Evolutionary conservation across 2,329 filamentous ascomycete genomes (phyloP), one percentile per base, ranked within the genome.

Genomic region (Teratosphaeria destructans): DNA sequence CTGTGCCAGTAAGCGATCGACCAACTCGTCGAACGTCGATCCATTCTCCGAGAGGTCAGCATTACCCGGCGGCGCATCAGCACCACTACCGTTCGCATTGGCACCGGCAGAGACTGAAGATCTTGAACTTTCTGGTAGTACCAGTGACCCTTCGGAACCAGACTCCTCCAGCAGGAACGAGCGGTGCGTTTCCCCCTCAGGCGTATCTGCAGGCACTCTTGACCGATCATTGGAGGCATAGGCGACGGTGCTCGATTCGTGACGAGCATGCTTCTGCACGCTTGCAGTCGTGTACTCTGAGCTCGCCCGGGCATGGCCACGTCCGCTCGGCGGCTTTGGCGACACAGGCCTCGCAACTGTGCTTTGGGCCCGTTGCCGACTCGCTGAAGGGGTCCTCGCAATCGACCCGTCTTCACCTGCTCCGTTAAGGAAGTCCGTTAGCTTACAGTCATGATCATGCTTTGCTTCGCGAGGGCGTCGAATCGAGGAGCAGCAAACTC

Each of bases 1-100:
- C 62, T 89, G 83, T 0, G 86, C 82, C 27, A 97, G 80, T 49
- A 99, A 81, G n/a, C 91, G 87, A 73, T 96, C 90, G 23, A 97
- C 90, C 4, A 81, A 72, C 60, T 79, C 76, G 56, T 80, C 77
- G 57, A 80, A 80, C 0, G 76, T 77, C 61, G 83, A 81, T 23
- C 82, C 78, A 59, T 75, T 81, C 57, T 90, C 86, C 47, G 75
- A 73, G 1, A 76, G 16, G 8, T 49, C 16, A 49, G 5, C n/a
- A 19, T 19, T n/a, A 19, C 43, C 43, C 6, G 16, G 19, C 6
- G 16, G 3, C 19, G 19, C n/a, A 49, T 49, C 16, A 3, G 43
- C 19, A 19, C 43, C 43, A 49, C 19, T 49, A n/a, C 16, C 19
- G 23, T 10, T 49, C 19, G 16, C 43, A 49, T 19, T 19, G 43